Evolutionary conservation across 75 land plant species (phyloP).

Genomic region (Selaginella tamariscina): DNA sequence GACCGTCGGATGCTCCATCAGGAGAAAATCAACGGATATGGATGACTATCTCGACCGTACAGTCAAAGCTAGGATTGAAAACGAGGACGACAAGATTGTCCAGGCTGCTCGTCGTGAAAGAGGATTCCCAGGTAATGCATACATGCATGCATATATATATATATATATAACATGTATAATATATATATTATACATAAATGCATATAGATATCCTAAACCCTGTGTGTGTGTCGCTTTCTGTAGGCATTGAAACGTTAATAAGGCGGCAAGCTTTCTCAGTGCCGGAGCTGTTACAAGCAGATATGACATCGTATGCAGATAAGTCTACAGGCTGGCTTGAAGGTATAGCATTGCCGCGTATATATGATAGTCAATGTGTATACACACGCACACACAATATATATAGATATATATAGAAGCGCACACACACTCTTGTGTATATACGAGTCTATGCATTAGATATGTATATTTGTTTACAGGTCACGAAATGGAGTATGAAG

Average conservation of each 20-base stretch:
- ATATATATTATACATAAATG: no score
- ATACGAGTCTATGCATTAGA: no score
- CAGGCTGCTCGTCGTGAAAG: slow-evolving; percentile 50
- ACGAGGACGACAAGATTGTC: slow-evolving; percentile 31
- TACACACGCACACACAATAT: not conserved
- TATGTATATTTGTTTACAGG: no score
- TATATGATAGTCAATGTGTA: not conserved
- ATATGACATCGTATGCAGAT: no score
- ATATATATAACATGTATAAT: no score
- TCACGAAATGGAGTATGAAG: no score
- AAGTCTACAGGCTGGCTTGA: no score
- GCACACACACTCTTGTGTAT: no score
- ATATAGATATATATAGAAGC: not conserved
- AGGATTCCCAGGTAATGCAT: slow-evolving; percentile 90
- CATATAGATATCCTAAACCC: no score
- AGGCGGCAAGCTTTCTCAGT: not conserved
- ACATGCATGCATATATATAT: no score
- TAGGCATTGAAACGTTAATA: not conserved
- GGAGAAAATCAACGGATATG: slow-evolving; percentile 32
- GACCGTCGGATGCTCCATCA: slow-evolving; percentile 22
- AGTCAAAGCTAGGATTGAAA: slow-evolving; percentile 25
- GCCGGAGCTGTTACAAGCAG: not conserved
- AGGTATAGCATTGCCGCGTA: no score
- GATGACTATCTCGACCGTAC: slow-evolving; percentile 17
- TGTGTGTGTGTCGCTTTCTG: no score